phyloP scores from a whole-genome alignment of 768 basidiomycete species.

The Termitomyces sp. region DNA sequence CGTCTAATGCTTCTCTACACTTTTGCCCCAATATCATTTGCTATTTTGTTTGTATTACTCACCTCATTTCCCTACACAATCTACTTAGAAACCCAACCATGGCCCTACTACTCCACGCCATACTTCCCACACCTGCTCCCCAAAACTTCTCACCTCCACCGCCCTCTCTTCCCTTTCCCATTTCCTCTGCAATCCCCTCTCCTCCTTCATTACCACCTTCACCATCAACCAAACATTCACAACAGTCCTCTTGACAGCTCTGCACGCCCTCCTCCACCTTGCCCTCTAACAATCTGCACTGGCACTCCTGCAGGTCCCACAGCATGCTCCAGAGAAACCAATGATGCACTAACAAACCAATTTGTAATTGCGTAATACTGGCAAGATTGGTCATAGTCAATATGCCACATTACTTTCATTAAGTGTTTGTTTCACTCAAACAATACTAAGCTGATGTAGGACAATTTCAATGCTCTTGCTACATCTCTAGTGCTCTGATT shows the following conservation, averaged over 20 bases:
- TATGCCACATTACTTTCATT: too few species aligned
- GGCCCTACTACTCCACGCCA: slow-evolving; percentile 38
- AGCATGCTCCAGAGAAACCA: slow-evolving; percentile 37
- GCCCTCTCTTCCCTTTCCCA: slow-evolving; percentile 61
- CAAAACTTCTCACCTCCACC: slow-evolving; percentile 57
- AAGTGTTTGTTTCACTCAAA: too few species aligned
- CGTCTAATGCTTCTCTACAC: slow-evolving; percentile 53
- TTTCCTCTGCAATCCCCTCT: slow-evolving; percentile 45
- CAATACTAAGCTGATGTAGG: too few species aligned
- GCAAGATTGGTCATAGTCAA: too few species aligned
- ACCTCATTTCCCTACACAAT: slow-evolving; percentile 45
- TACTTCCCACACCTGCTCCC: slow-evolving; percentile 62
- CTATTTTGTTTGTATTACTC: slow-evolving; percentile 46
- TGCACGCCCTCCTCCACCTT: slow-evolving; percentile 51
- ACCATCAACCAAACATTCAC: slow-evolving; percentile 20
- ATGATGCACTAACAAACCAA: too few species aligned
- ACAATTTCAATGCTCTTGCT: too few species aligned
- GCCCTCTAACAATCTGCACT: slow-evolving; percentile 52
- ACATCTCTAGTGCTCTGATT: too few species aligned
- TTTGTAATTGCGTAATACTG: too few species aligned
- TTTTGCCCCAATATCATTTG: slow-evolving; percentile 52
- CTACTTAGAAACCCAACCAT: slow-evolving; percentile 35
- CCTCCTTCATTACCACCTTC: slow-evolving; percentile 24
- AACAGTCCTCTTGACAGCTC: slow-evolving; percentile 33
- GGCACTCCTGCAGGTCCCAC: slow-evolving; percentile 48